Evolutionary conservation across 1,284 basidiomycete species (phyloP).

Genomic region (Neolentinus lepideus): DNA sequence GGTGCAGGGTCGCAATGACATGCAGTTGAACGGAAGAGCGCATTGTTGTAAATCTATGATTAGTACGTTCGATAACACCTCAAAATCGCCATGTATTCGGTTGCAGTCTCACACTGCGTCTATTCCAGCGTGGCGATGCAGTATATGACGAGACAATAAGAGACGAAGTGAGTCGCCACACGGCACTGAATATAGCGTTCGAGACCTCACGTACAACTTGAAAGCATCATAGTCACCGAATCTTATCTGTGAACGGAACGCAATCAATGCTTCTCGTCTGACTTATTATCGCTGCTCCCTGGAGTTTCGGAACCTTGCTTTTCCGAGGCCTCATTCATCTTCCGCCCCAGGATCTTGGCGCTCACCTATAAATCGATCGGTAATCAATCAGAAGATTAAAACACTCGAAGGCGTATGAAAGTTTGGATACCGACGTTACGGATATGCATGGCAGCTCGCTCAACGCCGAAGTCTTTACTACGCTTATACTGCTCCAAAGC

Average conservation of each 20-base stretch:
- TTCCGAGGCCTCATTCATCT: slow-evolving; percentile 40
- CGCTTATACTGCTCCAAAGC: slow-evolving; percentile 76
- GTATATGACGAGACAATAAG: not conserved
- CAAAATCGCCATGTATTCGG: not conserved
- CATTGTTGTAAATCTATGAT: not conserved
- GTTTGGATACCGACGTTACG: slow-evolving; percentile 56
- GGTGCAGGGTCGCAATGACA: not conserved
- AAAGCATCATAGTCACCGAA: not conserved
- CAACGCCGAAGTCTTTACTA: slow-evolving; percentile 74
- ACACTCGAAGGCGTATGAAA: slow-evolving; percentile 3
- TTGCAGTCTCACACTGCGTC: not conserved
- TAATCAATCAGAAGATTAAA: slow-evolving; percentile 5
- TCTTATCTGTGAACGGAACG: not conserved
- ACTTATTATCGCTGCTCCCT: slow-evolving; percentile 14
- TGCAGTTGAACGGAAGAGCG: not conserved
- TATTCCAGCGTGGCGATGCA: not conserved
- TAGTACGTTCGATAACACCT: not conserved
- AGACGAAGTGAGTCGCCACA: not conserved
- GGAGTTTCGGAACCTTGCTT: slow-evolving; percentile 28
- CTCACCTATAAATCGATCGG: slow-evolving; percentile 43
- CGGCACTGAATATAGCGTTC: no score
- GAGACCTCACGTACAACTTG: no score
- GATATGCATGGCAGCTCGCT: slow-evolving; percentile 80
- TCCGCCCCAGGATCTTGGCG: slow-evolving; percentile 73
- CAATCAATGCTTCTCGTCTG: not conserved